These are phyloP conservation scores for Cyberlindnera subsufficiens DNA, from an alignment of 805 yeast species.

Conservation along the genomic window DNA sequence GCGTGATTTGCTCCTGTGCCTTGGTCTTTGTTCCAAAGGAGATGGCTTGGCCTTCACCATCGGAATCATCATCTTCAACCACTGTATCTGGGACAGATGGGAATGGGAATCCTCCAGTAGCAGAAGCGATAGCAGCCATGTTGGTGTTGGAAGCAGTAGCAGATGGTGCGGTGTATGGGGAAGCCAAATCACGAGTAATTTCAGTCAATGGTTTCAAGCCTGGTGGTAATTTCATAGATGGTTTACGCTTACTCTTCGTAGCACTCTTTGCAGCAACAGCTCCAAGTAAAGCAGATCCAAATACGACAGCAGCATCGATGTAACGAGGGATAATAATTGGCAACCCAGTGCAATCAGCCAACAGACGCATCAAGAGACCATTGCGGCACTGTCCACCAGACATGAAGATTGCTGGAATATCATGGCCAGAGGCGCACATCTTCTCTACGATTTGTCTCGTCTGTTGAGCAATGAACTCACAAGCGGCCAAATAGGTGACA, in stretches of 20 bases:
- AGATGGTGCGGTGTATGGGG: constrained; percentile 76
- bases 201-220: constrained; percentile 21
- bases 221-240: constrained; percentile 23
- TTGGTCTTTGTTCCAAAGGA: constrained; percentile 55
- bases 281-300: constrained; percentile 92
- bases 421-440: constrained; percentile 77
- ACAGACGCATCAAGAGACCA: constrained; percentile 76
- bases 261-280: constrained; percentile 84
- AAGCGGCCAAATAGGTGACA: constrained; percentile 81
- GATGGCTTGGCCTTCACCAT: constrained; percentile 44
- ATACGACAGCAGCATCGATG: constrained; percentile 95
- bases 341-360: constrained; percentile 89
- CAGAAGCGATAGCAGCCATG: constrained; percentile 26
- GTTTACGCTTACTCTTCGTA: constrained; percentile 25
- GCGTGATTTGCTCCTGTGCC: constrained; percentile 47
- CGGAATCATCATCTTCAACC: constrained; percentile 37
- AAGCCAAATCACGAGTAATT: constrained; percentile 31
- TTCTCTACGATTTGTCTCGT: constrained; percentile 90
- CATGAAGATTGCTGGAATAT: constrained; percentile 71
- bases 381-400: constrained; percentile 97
- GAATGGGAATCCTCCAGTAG: constrained; percentile 39
- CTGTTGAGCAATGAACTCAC: constrained; percentile 97
- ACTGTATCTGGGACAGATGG: constrained; percentile 32
- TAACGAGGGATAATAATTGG: constrained; percentile 92
- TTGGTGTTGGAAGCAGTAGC: constrained; percentile 69